Base-by-base conservation (phyloP, 2,329 filamentous ascomycete species). In the Cordyceps fumosorosea region DNA sequence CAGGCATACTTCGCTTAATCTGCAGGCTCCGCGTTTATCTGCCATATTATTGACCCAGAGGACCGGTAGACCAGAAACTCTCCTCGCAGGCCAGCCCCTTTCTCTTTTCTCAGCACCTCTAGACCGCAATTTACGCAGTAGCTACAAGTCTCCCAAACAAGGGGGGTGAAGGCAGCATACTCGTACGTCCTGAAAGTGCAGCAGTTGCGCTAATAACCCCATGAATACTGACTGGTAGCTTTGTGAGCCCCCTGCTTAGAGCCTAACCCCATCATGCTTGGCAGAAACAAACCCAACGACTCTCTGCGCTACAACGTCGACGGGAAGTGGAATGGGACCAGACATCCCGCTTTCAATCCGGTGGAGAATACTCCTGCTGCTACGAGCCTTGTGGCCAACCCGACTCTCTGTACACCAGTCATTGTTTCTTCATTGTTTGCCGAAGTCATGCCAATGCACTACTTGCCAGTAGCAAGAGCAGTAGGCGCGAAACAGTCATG, bases 261-360 rank as follows among this genome's bases (percentile, higher is more conserved):
- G 29, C 20, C 20, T n/a, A 34, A 56, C 55, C 44, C 52, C 42
- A 45, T 47, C n/a, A n/a, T 47, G 2, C 44, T 47, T 24, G 40
- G 40, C 56, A 50, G 18, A 45, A 47, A 45, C 22, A 51, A 50
- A 42, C 56, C 22, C 16, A 8, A 48, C 44, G 12, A 4, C 22
- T 32, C 32, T 29, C 45, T 58, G 29, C 44, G 40, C 26, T 57
- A 51, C 45, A 51, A 58, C 56, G 32, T 58, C 29, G 56, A 58
- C 45, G 32, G 45, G 56, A 58, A 29, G 45, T 58, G 45, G 40
- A 50, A 58, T 42, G 56, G 56, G 56, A 58, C 45, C 45, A 58
- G 20, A 50, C 22, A 42, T 29, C 45, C 45, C 20, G 47, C 32
- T 22, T 16, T 26, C 22, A 16, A 10, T 20, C 45, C 18, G 45